These are phyloP conservation scores for Parietaria judaica DNA, from an alignment of 306 rosid genomes.

Conservation along the genomic window DNA sequence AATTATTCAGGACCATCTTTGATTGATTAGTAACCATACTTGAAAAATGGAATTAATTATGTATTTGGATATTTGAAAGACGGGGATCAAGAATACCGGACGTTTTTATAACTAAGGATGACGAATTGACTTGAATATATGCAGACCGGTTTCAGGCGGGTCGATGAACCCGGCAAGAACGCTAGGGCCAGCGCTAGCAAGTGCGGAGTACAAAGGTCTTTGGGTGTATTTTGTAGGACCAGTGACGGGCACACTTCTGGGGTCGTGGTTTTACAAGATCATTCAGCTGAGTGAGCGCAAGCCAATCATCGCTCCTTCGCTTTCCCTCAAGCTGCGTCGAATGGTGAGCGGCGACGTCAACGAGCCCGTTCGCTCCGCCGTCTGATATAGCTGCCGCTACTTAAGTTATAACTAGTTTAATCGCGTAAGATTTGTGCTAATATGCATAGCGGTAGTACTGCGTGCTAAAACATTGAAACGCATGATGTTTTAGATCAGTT, in stretches of 20 bases:
- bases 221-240: constrained; percentile 15
- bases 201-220: constrained; percentile 6
- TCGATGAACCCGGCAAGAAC: constrained; percentile 17
- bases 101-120: too few species aligned
- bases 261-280: constrained; percentile 6
- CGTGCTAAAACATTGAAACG: too few species aligned
- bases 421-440: too few species aligned
- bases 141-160: constrained; percentile 14
- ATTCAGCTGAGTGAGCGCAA: constrained; percentile 14
- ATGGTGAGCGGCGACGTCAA: not conserved
- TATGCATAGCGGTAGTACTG: too few species aligned
- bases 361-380: not conserved
- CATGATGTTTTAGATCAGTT: too few species aligned
- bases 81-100: too few species aligned
- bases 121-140: not conserved
- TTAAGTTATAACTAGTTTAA: too few species aligned
- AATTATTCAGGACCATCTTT: too few species aligned
- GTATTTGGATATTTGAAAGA: too few species aligned
- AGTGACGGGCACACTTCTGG: constrained; percentile 5
- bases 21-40: too few species aligned
- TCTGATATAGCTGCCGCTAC: not conserved
- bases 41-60: too few species aligned
- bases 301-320: constrained; percentile 3
- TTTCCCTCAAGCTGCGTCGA: constrained; percentile 3
- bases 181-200: constrained; percentile 10